Conservation (phyloP, 371 early-diverging fungal genomes). For the Dentiscutata heterogama region DNA sequence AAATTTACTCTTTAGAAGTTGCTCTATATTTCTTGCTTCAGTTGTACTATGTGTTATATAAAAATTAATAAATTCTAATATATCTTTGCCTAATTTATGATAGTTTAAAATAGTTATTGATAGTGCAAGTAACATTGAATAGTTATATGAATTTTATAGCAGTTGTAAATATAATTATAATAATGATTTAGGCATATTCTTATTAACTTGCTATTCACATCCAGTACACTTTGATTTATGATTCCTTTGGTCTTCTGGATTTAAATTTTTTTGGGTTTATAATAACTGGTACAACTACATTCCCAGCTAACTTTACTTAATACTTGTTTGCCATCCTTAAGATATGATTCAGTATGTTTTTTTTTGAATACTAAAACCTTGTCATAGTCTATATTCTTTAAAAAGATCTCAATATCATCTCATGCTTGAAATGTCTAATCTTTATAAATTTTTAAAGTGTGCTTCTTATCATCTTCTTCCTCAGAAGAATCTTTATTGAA, state of each 20-base stretch:
- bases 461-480: no score
- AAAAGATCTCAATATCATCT: background rate
- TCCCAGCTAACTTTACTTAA: background rate
- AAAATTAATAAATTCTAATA: constrained; percentile 8
- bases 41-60: background rate
- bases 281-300: background rate
- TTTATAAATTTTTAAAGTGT: background rate
- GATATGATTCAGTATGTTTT: background rate
- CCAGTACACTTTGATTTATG: background rate
- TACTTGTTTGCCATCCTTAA: background rate
- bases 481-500: no score
- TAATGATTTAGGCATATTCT: background rate
- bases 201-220: background rate
- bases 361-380: background rate
- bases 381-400: background rate
- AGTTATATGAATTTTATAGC: background rate
- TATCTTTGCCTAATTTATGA: background rate
- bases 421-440: background rate
- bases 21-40: background rate
- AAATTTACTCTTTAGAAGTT: background rate
- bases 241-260: background rate
- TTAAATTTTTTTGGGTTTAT: background rate
- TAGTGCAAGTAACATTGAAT: background rate
- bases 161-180: background rate
- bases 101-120: background rate